These are phyloP conservation scores for Quercus suber DNA, from an alignment of 306 rosid genomes.

Conservation along the genomic window DNA sequence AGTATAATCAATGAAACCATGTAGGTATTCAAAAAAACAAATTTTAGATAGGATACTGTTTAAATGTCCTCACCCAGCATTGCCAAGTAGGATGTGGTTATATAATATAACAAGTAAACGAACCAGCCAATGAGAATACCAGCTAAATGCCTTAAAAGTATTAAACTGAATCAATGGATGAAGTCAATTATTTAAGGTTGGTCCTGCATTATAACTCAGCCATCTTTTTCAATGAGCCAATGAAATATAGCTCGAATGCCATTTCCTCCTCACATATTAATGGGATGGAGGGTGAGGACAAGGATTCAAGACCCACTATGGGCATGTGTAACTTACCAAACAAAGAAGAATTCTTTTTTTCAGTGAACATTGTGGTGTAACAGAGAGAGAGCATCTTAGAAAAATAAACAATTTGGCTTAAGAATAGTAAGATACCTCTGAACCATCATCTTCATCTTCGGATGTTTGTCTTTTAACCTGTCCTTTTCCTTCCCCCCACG, in stretches of 20 bases:
- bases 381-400: background rate
- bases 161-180: conserved; percentile 3
- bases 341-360: too few relatives aligned
- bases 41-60: background rate
- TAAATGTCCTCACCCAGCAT: conserved; percentile 1
- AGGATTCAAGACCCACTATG: too few relatives aligned
- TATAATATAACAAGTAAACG: conserved; percentile 2
- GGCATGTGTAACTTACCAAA: too few relatives aligned
- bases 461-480: conserved; percentile 61
- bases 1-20: background rate
- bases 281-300: background rate
- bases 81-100: background rate
- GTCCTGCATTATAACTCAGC: background rate
- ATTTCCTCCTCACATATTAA: background rate
- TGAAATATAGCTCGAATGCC: too few relatives aligned
- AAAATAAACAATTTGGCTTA: background rate
- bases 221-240: background rate
- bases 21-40: background rate
- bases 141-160: conserved; percentile 14
- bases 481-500: conserved; percentile 44
- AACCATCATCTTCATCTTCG: conserved; percentile 53
- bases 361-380: background rate
- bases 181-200: background rate
- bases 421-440: conserved; percentile 55
- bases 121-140: conserved; percentile 5